phyloP scores from a whole-genome alignment of 78 protist genomes.

The Guillardia theta region DNA sequence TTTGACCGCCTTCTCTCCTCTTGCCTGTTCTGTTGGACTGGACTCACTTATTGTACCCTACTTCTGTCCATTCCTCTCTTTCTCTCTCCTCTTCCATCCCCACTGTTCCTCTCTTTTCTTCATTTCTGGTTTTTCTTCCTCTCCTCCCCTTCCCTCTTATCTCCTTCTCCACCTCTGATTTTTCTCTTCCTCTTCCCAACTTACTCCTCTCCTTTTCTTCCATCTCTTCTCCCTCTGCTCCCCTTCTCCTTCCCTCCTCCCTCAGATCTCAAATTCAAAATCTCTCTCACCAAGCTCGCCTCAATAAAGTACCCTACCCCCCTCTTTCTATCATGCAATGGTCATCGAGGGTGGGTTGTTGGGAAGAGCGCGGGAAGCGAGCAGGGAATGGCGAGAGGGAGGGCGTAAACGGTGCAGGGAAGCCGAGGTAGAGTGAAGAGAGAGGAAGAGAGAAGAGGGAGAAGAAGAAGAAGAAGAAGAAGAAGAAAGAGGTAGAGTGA shows the following conservation, averaged over 20 bases:
- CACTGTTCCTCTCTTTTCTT: background rate
- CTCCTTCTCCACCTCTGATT: background rate
- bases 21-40: background rate
- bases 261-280: too few relatives aligned
- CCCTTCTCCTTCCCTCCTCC: background rate
- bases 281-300: background rate
- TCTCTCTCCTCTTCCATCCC: background rate
- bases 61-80: background rate
- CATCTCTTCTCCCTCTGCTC: background rate
- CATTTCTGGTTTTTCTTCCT: background rate
- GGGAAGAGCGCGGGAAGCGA: too few relatives aligned
- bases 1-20: background rate
- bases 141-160: background rate
- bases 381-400: too few relatives aligned
- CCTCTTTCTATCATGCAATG: too few relatives aligned
- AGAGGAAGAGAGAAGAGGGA: too few relatives aligned
- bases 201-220: background rate
- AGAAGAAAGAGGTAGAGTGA: too few relatives aligned
- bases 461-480: too few relatives aligned
- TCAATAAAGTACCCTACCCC: background rate
- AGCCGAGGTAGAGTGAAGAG: too few relatives aligned
- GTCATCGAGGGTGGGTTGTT: too few relatives aligned
- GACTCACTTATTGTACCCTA: background rate
- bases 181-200: background rate
- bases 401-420: too few relatives aligned